phyloP scores from a whole-genome alignment of 78 protist species.

The Monosiga brevicollis region DNA sequence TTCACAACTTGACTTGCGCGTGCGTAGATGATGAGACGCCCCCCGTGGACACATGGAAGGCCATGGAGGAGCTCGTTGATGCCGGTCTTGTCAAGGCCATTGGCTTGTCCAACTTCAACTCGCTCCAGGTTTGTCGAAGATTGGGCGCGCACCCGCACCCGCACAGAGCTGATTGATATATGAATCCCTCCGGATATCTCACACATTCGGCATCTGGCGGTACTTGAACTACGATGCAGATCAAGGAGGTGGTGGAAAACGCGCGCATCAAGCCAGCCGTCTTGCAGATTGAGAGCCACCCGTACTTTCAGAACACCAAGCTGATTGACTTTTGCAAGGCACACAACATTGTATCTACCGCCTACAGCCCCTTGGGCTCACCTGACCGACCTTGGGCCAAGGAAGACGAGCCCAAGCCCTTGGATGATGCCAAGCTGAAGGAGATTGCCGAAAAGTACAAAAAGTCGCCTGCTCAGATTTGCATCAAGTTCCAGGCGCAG shows the following conservation, averaged over 20 bases:
- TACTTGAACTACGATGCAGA: neutral
- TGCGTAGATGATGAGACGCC: too few species aligned
- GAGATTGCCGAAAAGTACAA: conserved; percentile 13
- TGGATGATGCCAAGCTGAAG: neutral
- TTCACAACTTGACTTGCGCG: too few species aligned
- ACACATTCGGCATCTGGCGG: too few species aligned
- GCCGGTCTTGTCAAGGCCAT: conserved; percentile 42
- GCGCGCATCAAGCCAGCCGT: conserved; percentile 45
- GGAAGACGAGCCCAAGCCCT: neutral
- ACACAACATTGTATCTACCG: conserved; percentile 35
- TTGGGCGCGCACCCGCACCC: too few species aligned
- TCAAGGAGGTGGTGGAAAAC: conserved; percentile 26
- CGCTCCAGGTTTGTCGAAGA: too few species aligned
- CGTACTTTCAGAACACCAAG: conserved; percentile 38
- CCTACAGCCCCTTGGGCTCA: conserved; percentile 45
- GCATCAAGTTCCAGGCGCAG: conserved; percentile 22
- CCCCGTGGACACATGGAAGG: conserved; percentile 62
- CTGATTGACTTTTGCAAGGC: conserved; percentile 17
- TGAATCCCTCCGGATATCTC: too few species aligned
- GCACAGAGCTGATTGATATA: too few species aligned
- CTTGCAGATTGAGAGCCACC: conserved; percentile 67
- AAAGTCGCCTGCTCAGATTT: conserved; percentile 22
- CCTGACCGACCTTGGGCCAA: too few species aligned
- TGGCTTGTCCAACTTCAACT: conserved; percentile 52
- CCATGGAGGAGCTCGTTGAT: conserved; percentile 56